Evolutionary conservation across 169 alveolate genomes (phyloP).

Genomic region (Cryptosporidium muris): DNA sequence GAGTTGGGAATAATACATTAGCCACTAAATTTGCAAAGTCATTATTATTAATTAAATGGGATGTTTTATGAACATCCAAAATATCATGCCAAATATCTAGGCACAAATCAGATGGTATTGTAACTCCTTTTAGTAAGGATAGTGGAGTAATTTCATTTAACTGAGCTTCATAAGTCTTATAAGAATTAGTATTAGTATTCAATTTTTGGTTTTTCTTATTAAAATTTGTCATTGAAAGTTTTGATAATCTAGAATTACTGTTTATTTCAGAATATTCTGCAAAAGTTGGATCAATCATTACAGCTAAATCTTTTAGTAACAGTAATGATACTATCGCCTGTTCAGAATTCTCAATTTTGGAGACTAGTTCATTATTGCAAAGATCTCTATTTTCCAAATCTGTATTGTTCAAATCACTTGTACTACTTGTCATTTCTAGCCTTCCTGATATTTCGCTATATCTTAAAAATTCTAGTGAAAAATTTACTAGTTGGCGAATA

Average conservation of each 20-base stretch:
- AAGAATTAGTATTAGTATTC: background rate
- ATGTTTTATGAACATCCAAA: slow-evolving; percentile 23
- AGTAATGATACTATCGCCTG: slow-evolving; percentile 18
- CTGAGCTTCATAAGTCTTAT: background rate
- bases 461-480: slow-evolving; percentile 38
- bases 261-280: background rate
- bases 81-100: slow-evolving; percentile 58
- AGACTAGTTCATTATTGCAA: background rate
- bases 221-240: too few relatives aligned
- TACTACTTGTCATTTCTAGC: background rate
- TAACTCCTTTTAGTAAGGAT: slow-evolving; percentile 47
- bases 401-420: background rate
- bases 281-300: slow-evolving; percentile 38
- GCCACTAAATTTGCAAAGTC: slow-evolving; percentile 22
- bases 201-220: background rate
- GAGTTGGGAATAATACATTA: slow-evolving; percentile 48
- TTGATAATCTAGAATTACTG: too few relatives aligned
- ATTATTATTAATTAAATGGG: slow-evolving; percentile 12
- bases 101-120: slow-evolving; percentile 51
- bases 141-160: slow-evolving; percentile 33
- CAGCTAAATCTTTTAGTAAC: slow-evolving; percentile 37
- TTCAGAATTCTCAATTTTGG: background rate
- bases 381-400: background rate
- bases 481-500: slow-evolving; percentile 13
- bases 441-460: background rate